Evolutionary conservation across 1,284 basidiomycete genomes (phyloP).

Genomic region (Ganoderma multipileum): DNA sequence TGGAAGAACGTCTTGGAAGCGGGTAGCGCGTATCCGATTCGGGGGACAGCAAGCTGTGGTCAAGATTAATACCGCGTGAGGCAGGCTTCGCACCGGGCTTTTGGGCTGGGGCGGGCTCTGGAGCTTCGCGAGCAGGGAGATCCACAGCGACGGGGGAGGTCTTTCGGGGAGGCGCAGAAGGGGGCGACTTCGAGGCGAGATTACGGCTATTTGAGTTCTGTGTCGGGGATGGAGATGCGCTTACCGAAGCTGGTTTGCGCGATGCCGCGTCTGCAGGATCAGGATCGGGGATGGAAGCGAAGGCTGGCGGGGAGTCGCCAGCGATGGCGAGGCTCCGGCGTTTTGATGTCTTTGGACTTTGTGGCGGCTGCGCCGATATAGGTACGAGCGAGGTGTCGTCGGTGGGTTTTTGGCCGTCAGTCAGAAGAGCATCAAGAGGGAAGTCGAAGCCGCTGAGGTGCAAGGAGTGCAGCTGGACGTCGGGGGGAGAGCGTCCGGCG

Average conservation of each 20-base stretch:
- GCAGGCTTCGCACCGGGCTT: conserved; percentile 11
- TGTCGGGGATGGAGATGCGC: background rate
- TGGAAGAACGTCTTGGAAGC: conserved; percentile 27
- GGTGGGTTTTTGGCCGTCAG: conserved; percentile 4
- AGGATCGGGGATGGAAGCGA: conserved; percentile 16
- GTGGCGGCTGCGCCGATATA: conserved; percentile 2
- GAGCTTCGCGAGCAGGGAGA: background rate
- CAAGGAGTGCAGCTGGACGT: conserved; percentile 27
- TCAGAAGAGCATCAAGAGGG: conserved; percentile 24
- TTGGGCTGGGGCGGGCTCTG: conserved; percentile 2
- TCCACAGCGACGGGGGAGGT: conserved; percentile 4
- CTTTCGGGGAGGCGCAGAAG: conserved; percentile 1
- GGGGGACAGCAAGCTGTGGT: conserved; percentile 26
- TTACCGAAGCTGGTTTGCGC: conserved; percentile 1
- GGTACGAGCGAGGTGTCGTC: background rate
- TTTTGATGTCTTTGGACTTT: conserved; percentile 9
- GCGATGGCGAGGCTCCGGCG: conserved; percentile 8
- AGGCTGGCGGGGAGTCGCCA: conserved; percentile 9
- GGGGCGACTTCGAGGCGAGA: background rate
- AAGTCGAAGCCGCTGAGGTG: conserved; percentile 31
- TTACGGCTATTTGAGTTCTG: conserved; percentile 9
- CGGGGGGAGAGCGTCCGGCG: conserved; percentile 9
- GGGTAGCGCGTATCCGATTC: conserved; percentile 31
- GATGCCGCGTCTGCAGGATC: conserved; percentile 11
- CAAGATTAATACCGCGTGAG: conserved; percentile 24